Conservation (phyloP, 2,329 filamentous ascomycete species). For the Apiospora rasikravindrae region DNA sequence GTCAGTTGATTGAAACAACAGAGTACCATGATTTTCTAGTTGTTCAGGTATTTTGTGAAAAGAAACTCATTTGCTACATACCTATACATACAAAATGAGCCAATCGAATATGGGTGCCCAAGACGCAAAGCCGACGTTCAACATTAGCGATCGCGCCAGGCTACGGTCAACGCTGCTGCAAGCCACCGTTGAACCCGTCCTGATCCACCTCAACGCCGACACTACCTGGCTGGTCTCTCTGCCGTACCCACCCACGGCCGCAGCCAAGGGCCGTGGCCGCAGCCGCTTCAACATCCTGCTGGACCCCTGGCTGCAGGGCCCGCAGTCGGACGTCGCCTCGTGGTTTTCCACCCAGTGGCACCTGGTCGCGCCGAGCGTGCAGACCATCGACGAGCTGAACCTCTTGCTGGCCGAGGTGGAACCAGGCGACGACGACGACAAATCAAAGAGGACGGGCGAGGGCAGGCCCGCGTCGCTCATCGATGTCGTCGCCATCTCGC, state of each 20-base stretch:
- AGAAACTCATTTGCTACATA: neutral
- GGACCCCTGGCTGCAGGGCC: constrained; percentile 68
- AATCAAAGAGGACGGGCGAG: constrained; percentile 11
- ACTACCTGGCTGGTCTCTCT: constrained; percentile 72
- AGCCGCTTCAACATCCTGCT: constrained; percentile 68
- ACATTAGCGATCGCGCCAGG: constrained; percentile 21
- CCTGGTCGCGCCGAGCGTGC: constrained; percentile 56
- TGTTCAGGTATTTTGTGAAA: neutral
- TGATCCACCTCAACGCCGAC: constrained; percentile 71
- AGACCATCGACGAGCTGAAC: constrained; percentile 61
- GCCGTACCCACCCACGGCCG: constrained; percentile 53
- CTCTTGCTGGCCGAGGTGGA: constrained; percentile 56
- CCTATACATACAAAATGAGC: neutral
- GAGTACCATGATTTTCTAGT: neutral
- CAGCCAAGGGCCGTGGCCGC: constrained; percentile 41
- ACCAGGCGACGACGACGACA: constrained; percentile 26
- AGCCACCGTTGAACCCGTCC: constrained; percentile 42
- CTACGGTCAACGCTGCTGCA: constrained; percentile 7
- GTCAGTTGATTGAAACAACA: neutral
- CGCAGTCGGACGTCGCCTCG: constrained; percentile 65
- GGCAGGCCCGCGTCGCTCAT: constrained; percentile 47
- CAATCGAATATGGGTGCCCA: too few relatives aligned
- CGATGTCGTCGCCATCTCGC: constrained; percentile 64
- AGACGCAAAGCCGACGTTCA: neutral
- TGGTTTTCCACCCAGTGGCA: constrained; percentile 74